Base-by-base conservation (phyloP, 2,329 filamentous ascomycete genomes). In the Diatrype stigma region DNA sequence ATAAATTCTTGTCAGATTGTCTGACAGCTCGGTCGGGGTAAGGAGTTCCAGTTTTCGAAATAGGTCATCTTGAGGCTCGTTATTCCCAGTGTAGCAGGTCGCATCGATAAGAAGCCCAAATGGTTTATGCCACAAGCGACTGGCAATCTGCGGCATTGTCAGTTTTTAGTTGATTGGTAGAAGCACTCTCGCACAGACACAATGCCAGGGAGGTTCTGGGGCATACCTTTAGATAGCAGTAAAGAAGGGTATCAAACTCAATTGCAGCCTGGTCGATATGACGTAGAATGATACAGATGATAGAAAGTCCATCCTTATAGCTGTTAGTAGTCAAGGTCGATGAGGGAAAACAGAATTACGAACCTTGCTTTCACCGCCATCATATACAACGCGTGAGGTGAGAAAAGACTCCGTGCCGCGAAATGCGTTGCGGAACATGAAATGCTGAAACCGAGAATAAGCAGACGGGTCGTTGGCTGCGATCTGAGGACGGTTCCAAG, bases 341-440 rank as follows among this genome's bases (percentile, higher is more conserved):
- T 38, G 23, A 8, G n/a, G n/a, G n/a, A n/a, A n/a, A n/a, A n/a
- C n/a, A n/a, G n/a, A n/a, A n/a, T n/a, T n/a, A 51, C 60, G 45
- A 60, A 80, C 80, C 69, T 85, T 87, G 69, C 81, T 87, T 67
- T 87, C 84, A 19, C 85, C 85, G 32, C 85, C 85, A 61, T 88
- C 85, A 60, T 87, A 88, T 12, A 88, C 81, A 23, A 84, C 84
- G 21, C 84, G 76, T 22, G 81, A 80, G 2, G 82, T 84, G 21
- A 85, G 67, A 52, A 85, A 81, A 2, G 82, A 85, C 57, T 87
- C 85, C 0, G 79, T 81, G 57, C 80, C 82, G 35, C 81, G 77
- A 56, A 85, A 84, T 2, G 84, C 84, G 62, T 87, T 86, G 17
- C 80, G 79, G 44, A 88, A 74, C 85, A 88, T 88, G 60, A 88